phyloP scores from a whole-genome alignment of 768 basidiomycete genomes.

The Lanmaoa rubissima region DNA sequence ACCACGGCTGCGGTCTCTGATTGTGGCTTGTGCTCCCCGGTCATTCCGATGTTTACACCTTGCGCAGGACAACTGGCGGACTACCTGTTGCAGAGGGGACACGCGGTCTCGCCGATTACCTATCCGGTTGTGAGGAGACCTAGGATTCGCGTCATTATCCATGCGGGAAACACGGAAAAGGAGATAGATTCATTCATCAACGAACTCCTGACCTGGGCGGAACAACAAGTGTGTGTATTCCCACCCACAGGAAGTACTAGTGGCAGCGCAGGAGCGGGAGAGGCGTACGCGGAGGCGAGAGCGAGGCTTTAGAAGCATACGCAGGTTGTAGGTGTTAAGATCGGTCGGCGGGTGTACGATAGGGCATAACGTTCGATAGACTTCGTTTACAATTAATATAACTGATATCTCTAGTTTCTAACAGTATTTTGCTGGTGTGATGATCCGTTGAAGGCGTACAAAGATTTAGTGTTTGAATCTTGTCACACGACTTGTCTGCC shows the following conservation, averaged over 20 bases:
- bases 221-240: neutral
- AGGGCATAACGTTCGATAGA: neutral
- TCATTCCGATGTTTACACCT: conserved; percentile 22
- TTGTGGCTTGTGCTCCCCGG: conserved; percentile 11
- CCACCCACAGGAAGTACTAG: neutral
- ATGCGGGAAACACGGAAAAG: conserved; percentile 17
- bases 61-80: conserved; percentile 8
- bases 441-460: too few relatives aligned
- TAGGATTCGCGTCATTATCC: conserved; percentile 17
- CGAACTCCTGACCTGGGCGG: conserved; percentile 12
- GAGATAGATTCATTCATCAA: conserved; percentile 12
- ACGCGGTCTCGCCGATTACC: conserved; percentile 10
- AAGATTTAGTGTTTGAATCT: neutral
- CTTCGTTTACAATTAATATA: neutral
- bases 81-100: conserved; percentile 15
- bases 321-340: neutral
- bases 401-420: neutral
- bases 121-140: conserved; percentile 16
- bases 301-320: conserved; percentile 14
- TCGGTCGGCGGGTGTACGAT: neutral
- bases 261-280: neutral
- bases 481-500: too few relatives aligned
- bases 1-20: neutral
- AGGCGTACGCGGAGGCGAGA: neutral
- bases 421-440: neutral